These are phyloP conservation scores for Xerocomus potaroensis DNA, from an alignment of 768 basidiomycete species.

Conservation along the genomic window DNA sequence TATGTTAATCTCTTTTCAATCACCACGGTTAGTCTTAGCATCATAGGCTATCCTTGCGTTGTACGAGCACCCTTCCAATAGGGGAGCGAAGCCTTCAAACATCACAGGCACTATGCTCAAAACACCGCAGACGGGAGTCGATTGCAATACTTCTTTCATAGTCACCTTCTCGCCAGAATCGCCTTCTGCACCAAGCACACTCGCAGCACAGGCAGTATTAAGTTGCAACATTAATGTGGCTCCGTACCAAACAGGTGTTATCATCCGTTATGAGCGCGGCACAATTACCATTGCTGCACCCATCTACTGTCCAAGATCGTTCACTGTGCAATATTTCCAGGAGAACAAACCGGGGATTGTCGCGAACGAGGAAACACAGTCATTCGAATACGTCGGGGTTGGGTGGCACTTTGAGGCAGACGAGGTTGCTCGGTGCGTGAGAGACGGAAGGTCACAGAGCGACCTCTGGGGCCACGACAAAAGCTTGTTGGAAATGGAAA, in stretches of 20 bases:
- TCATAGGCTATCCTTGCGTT: conserved; percentile 68
- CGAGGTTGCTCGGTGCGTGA: conserved; percentile 75
- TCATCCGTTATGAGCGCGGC: conserved; percentile 73
- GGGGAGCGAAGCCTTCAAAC: conserved; percentile 48
- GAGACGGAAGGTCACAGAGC: conserved; percentile 72
- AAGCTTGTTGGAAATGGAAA: conserved; percentile 74
- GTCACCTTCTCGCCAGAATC: conserved; percentile 59
- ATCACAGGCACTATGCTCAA: conserved; percentile 73
- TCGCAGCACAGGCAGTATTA: conserved; percentile 70
- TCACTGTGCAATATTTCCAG: conserved; percentile 58
- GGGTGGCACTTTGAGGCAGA: conserved; percentile 89
- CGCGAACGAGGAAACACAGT: conserved; percentile 53
- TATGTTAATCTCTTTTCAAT: conserved; percentile 25
- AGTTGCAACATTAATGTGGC: conserved; percentile 62
- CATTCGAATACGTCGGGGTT: conserved; percentile 56
- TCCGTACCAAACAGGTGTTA: conserved; percentile 46
- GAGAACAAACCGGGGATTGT: conserved; percentile 40
- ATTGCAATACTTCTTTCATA: conserved; percentile 70
- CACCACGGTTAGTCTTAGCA: conserved; percentile 9
- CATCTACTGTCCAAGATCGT: conserved; percentile 62
- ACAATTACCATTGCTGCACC: conserved; percentile 60
- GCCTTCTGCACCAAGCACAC: conserved; percentile 25
- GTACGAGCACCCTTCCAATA: conserved; percentile 78
- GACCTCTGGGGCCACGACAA: conserved; percentile 73
- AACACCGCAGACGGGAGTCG: conserved; percentile 73